A percentile compares a stretch with the other conserved stretches of the same genome.
Evolutionary conservation across 345 rosid species (phyloP).

Genomic region (Durio zibethinus): DNA sequence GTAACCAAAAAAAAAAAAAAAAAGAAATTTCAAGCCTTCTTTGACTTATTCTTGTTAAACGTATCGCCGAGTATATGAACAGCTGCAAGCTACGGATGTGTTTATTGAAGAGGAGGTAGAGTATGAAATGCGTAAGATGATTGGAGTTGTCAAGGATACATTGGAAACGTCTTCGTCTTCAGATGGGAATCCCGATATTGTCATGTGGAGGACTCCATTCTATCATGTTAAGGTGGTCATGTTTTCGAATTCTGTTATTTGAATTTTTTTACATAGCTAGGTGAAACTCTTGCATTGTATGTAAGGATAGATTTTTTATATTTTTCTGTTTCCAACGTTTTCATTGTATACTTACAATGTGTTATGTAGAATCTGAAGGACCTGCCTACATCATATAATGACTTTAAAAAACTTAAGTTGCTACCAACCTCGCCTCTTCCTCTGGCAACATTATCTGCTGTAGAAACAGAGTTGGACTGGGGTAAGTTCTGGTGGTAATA

Average conservation of each 20-base stretch:
- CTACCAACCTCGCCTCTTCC: constrained; percentile 41
- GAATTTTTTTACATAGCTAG: neutral
- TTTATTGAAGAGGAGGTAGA: constrained; percentile 82
- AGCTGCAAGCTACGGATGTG: constrained; percentile 60
- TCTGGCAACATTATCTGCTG: constrained; percentile 32
- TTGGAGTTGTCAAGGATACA: constrained; percentile 39
- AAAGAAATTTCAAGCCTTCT: constrained; percentile 1
- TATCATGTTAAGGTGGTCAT: constrained; percentile 54
- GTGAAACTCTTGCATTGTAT: neutral
- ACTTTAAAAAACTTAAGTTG: constrained; percentile 49
- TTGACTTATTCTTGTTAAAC: constrained; percentile 3
- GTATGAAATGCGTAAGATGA: constrained; percentile 40
- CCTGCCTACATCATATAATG: constrained; percentile 58
- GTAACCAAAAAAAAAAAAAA: neutral
- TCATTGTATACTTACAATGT: neutral
- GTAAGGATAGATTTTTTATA: neutral
- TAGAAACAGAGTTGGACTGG: constrained; percentile 53
- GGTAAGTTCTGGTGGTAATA: constrained; percentile 41
- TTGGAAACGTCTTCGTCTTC: constrained; percentile 23
- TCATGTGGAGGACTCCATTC: constrained; percentile 68
- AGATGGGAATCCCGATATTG: constrained; percentile 32
- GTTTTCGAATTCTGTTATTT: constrained; percentile 4
- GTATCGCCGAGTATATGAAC: constrained; percentile 25
- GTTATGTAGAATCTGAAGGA: constrained; percentile 39
- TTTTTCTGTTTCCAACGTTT: neutral